These are phyloP conservation scores for Casuarina cunninghamiana DNA, from an alignment of 306 rosid genomes.

Conservation along the genomic window DNA sequence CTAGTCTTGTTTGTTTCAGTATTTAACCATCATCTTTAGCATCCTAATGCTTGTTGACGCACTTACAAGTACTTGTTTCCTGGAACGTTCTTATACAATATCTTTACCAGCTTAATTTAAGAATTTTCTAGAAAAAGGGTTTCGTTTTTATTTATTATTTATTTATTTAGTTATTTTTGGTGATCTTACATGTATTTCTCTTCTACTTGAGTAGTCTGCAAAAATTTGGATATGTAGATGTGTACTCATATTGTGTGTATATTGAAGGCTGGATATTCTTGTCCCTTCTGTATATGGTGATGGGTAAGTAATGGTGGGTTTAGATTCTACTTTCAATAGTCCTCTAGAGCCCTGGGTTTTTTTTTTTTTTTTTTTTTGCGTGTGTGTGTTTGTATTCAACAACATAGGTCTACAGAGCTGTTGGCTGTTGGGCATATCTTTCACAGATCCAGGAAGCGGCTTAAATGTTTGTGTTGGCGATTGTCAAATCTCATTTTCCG, in stretches of 20 bases:
- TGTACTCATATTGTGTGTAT: background rate
- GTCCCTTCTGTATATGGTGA: background rate
- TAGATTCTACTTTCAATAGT: background rate
- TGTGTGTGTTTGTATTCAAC: too few relatives aligned
- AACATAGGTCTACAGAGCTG: background rate
- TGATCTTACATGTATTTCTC: background rate
- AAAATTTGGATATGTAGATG: background rate
- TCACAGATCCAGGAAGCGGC: background rate
- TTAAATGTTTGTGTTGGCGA: background rate
- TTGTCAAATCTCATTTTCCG: too few relatives aligned
- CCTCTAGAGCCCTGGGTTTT: too few relatives aligned
- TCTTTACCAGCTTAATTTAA: slow-evolving; percentile 4
- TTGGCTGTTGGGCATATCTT: background rate
- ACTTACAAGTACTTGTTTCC: slow-evolving; percentile 10
- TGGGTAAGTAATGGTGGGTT: too few relatives aligned
- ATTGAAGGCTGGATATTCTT: background rate
- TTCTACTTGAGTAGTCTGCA: background rate
- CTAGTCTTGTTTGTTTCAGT: slow-evolving; percentile 12
- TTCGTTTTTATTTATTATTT: background rate
- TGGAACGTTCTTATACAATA: background rate
- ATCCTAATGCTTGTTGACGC: background rate
- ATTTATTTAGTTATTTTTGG: background rate
- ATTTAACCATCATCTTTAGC: slow-evolving; percentile 12
- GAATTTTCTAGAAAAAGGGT: too few relatives aligned
- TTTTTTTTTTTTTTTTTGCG: too few relatives aligned